Evolutionary conservation across 225 moss, liverwort and hornwort species (phyloP), one percentile per base, ranked within the genome.

Genomic region (Thuidium tamariscinum): DNA sequence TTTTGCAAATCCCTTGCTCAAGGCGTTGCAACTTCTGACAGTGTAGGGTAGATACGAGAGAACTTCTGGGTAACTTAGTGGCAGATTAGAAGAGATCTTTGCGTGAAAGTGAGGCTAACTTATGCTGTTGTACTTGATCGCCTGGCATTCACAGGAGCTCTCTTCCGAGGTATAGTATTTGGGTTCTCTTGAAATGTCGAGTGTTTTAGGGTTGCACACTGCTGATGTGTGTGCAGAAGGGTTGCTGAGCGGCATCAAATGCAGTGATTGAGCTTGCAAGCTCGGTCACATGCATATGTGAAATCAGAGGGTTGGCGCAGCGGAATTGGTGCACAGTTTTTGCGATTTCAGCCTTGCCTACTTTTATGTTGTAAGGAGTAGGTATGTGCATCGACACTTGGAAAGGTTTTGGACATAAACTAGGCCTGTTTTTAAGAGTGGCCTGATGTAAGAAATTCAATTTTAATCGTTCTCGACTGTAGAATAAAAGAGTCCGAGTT

Each of bases 131-230:
- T 84, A 46, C 79, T 69, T 37, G 34, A 63, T 65, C 88, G 82
- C 88, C 88, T 92, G 84, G 86, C 59, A 26, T 92, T 92, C 89
- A 88, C 88, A 80, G 64, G 76, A 74, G 90, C 91, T 91, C 88
- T 93, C 90, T 88, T 88, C 88, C 77, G 88, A 91, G 86, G 87
- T 88, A 14, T 79, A 74, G 73, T 78, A 77, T 83, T 80, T 81
- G 87, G 62, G 84, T 83, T 86, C 82, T 79, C 77, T 84, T n/a
- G 80, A 64, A 61, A 77, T 48, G 71, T 48, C 11, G 69, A 84
- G 82, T 90, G 81, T 77, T 88, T 27, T 67, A 84, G 90, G 62
- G 54, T 88, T 84, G 81, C 79, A 63, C 64, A 34, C 87, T 83
- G 82, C 90, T 89, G 91, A 63, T 60, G 63, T 55, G 68, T 54